Base-by-base conservation (phyloP, 148 eudicot genomes). In the Polygonum aviculare region DNA sequence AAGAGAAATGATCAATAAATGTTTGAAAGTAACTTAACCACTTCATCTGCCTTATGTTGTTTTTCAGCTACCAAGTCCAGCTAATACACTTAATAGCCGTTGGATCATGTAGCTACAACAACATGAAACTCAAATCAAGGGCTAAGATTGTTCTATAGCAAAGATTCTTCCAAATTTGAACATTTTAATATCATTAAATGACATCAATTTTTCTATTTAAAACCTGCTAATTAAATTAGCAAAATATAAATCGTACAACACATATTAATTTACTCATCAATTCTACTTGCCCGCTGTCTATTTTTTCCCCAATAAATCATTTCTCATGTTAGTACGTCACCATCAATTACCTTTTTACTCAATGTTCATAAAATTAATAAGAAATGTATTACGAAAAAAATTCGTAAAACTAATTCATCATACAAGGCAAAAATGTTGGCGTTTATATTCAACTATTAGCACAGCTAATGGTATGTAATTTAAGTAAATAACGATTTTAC, bases 401-500 rank as follows among this genome's bases (percentile, higher is more conserved):
- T 44, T 44, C 9, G 47, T 44, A 44, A 44, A 41, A 44, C 7
- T 7, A 44, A 7, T 7, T 44, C 47, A 44, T 44, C 47, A 44
- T 44, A 44, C 47, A 6, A 6, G 6, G 47, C 47, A 44, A 44
- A 44, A 44, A 44, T 44, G 47, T 44, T 44, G 47, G 47, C 47
- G 11, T 44, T 44, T 7, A 44, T 44, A 44, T 6, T 44, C 11
- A 44, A 26, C 31, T 26, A 26, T 26, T 26, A 26, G 31, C 31
- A 26, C 31, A 26, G 1, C 31, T 26, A 26, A 26, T 26, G 31
- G 31, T 0, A 0, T 1, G 31, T 26, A 26, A 26, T 26, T 5
- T n/a, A 15, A 48, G n/a, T 19, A n/a, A 22, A 5, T 22, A 49
- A 38, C 31, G 40, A 39, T 4, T 33, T 65, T 73, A 93, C 98